A percentile compares a stretch with the other conserved stretches of the same genome.
These are phyloP conservation scores for Megacollybia marginata DNA, from an alignment of 768 basidiomycete species.

Conservation along the genomic window DNA sequence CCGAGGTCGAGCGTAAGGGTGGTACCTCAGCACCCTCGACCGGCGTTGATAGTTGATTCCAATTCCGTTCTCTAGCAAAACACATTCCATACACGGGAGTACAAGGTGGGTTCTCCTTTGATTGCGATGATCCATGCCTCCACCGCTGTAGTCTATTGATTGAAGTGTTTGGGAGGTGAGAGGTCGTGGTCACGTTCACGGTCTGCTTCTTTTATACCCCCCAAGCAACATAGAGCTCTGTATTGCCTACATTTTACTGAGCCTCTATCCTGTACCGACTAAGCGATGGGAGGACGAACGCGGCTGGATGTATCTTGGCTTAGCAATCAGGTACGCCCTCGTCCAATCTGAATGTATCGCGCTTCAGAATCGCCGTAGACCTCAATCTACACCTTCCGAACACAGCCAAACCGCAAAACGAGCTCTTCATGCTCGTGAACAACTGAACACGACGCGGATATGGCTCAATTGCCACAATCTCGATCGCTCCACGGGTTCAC, in stretches of 20 bases:
- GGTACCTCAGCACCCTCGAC: no score
- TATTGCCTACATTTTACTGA: conserved; percentile 74
- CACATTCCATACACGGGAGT: no score
- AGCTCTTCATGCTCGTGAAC: conserved; percentile 77
- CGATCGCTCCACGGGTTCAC: conserved; percentile 81
- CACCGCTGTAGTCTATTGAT: no score
- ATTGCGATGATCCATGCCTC: no score
- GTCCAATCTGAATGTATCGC: not conserved
- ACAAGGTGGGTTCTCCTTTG: no score
- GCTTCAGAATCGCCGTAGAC: conserved; percentile 73
- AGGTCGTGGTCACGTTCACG: no score
- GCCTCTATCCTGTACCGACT: conserved; percentile 69
- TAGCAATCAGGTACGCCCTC: conserved; percentile 66
- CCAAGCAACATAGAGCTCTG: conserved; percentile 79
- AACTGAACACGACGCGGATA: conserved; percentile 82
- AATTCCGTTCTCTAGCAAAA: no score
- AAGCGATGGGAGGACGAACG: conserved; percentile 86
- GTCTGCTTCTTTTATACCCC: no score
- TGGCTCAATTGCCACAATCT: conserved; percentile 92
- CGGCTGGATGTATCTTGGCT: conserved; percentile 83
- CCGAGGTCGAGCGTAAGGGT: no score
- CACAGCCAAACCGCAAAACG: conserved; percentile 67
- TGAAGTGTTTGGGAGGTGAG: no score
- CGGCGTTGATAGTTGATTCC: no score
- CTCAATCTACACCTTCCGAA: conserved; percentile 79